These are phyloP conservation scores for Trichosporon inkin DNA, from an alignment of 1,284 basidiomycete genomes.

Conservation along the genomic window DNA sequence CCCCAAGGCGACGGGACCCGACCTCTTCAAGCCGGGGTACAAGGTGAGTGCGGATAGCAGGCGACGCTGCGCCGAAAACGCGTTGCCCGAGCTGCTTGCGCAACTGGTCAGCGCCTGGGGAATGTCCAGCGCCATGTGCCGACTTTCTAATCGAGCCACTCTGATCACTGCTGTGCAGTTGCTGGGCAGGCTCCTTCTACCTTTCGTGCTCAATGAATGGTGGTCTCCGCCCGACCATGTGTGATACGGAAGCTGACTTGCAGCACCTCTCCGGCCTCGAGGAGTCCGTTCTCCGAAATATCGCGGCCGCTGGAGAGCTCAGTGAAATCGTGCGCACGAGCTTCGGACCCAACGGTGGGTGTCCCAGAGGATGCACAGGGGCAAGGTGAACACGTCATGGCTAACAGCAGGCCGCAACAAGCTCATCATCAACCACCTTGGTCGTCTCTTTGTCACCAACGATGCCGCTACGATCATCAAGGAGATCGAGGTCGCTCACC, in stretches of 20 bases:
- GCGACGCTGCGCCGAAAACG: neutral
- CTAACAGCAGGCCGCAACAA: constrained; percentile 74
- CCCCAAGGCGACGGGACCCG: constrained; percentile 74
- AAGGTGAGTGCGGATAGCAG: constrained; percentile 13
- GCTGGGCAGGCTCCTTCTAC: too few species aligned
- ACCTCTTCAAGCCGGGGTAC: constrained; percentile 71
- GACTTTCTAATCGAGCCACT: neutral
- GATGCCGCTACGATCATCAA: constrained; percentile 99
- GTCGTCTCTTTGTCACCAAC: constrained; percentile 92
- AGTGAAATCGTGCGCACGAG: constrained; percentile 93
- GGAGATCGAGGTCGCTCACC: constrained; percentile 97
- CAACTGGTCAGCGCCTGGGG: neutral
- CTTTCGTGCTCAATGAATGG: too few species aligned
- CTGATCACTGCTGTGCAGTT: neutral
- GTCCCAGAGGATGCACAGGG: neutral
- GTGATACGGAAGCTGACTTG: neutral
- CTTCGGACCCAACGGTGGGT: constrained; percentile 89
- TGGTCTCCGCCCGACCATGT: too few species aligned
- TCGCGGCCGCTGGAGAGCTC: constrained; percentile 88
- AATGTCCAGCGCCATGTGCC: neutral
- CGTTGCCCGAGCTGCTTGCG: neutral
- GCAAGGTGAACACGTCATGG: neutral
- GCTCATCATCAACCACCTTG: constrained; percentile 93
- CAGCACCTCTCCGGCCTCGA: constrained; percentile 85
- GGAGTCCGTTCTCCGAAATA: constrained; percentile 90